Percentiles rank a stretch among this genome's conserved stretches.
phyloP scores from a whole-genome alignment of 345 rosid genomes.

The Draba incana region DNA sequence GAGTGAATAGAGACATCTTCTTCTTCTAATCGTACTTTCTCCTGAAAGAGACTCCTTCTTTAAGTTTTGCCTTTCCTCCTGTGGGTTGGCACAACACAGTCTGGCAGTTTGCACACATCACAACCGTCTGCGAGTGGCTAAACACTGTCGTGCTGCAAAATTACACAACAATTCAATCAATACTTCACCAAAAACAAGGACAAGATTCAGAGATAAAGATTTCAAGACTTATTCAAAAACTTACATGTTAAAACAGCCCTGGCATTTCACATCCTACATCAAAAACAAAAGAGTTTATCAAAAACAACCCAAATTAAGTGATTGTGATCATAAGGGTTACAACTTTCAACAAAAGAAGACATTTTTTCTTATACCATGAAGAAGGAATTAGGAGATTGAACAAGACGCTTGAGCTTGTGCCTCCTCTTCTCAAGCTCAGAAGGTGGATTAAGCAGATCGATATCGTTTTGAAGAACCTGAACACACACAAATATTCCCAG shows the following conservation, averaged over 20 bases:
- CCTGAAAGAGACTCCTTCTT: conserved; percentile 63
- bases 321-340: background rate
- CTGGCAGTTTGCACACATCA: conserved; percentile 63
- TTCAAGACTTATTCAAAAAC: background rate
- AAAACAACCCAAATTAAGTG: background rate
- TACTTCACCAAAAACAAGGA: background rate
- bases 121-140: conserved; percentile 68
- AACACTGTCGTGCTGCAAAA: conserved; percentile 58
- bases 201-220: background rate
- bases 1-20: background rate
- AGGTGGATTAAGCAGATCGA: conserved; percentile 72
- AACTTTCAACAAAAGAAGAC: background rate
- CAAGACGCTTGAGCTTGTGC: conserved; percentile 81
- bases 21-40: conserved; percentile 47
- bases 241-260: conserved; percentile 66
- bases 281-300: background rate
- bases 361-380: conserved; percentile 56
- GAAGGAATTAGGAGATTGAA: conserved; percentile 68
- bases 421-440: conserved; percentile 73
- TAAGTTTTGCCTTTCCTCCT: conserved; percentile 56
- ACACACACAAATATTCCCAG: too few species aligned
- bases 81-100: conserved; percentile 61
- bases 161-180: background rate
- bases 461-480: conserved; percentile 68
- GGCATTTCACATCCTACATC: conserved; percentile 60